Conservation (phyloP, 495 filamentous ascomycete species). For the Talaromyces proteolyticus region DNA sequence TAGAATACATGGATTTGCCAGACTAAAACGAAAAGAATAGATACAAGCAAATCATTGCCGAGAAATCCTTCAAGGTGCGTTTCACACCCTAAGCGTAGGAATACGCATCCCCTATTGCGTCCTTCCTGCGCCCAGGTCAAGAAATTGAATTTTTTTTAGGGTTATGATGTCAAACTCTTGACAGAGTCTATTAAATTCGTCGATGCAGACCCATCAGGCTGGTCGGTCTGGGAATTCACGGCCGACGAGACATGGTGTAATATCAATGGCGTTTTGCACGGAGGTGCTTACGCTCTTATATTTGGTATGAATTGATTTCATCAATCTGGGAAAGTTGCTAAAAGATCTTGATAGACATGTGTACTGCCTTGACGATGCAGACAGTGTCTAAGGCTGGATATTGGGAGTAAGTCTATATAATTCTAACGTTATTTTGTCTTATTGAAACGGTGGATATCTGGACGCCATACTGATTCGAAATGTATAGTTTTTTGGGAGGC, state of each 20-base stretch:
- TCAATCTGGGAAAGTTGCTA: not conserved
- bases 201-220: conserved; percentile 3
- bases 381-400: conserved; percentile 29
- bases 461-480: conserved; percentile 1
- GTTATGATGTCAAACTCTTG: conserved; percentile 2
- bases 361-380: conserved; percentile 34
- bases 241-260: conserved; percentile 6
- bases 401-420: conserved; percentile 26
- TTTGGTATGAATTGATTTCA: conserved; percentile 16
- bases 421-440: not conserved
- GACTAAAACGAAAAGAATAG: not conserved
- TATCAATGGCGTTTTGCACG: conserved; percentile 27
- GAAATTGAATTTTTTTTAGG: not conserved
- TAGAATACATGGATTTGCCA: not conserved
- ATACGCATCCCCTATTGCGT: no score
- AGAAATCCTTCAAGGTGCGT: not conserved
- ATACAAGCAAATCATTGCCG: conserved; percentile 1
- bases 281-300: conserved; percentile 37
- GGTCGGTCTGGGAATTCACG: not conserved
- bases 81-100: not conserved
- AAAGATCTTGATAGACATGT: conserved; percentile 23
- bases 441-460: not conserved
- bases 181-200: conserved; percentile 1
- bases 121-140: no score
- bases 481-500: conserved; percentile 31